phyloP scores from a whole-genome alignment of 345 rosid genomes.

The Sonneratia caseolaris region DNA sequence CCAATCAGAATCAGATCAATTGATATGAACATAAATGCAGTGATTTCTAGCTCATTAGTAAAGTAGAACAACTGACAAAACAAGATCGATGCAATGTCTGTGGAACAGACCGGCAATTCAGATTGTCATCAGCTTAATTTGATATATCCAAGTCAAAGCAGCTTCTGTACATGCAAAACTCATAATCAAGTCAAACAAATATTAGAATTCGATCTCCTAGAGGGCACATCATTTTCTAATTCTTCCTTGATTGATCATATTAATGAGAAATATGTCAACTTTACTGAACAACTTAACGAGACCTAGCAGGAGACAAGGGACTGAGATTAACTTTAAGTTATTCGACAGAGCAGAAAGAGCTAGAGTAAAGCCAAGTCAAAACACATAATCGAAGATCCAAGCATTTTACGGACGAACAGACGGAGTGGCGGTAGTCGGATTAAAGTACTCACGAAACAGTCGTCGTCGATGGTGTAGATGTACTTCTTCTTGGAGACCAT shows the following conservation, averaged over 20 bases:
- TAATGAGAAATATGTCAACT: not conserved
- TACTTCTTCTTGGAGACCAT: slow-evolving; percentile 41
- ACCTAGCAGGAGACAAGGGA: not conserved
- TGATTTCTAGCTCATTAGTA: not conserved
- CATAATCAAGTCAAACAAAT: not conserved
- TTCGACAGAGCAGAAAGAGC: no score
- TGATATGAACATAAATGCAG: not conserved
- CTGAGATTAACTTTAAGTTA: no score
- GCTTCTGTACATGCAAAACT: not conserved
- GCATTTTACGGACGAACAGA: not conserved
- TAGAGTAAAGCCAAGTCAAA: not conserved
- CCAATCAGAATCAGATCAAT: not conserved
- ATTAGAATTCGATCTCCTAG: not conserved
- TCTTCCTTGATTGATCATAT: not conserved
- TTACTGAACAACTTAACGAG: not conserved
- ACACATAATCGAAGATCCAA: not conserved
- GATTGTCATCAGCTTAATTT: not conserved
- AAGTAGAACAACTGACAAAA: not conserved
- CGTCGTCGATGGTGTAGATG: slow-evolving; percentile 38
- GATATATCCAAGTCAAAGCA: not conserved
- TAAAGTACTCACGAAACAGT: slow-evolving; percentile 27
- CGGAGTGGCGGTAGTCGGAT: not conserved
- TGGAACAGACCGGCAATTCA: not conserved
- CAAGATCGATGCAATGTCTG: not conserved
- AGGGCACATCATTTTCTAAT: not conserved